Conservation (phyloP, 192 early-diverging fungal species). For the Coemansia sp. region DNA sequence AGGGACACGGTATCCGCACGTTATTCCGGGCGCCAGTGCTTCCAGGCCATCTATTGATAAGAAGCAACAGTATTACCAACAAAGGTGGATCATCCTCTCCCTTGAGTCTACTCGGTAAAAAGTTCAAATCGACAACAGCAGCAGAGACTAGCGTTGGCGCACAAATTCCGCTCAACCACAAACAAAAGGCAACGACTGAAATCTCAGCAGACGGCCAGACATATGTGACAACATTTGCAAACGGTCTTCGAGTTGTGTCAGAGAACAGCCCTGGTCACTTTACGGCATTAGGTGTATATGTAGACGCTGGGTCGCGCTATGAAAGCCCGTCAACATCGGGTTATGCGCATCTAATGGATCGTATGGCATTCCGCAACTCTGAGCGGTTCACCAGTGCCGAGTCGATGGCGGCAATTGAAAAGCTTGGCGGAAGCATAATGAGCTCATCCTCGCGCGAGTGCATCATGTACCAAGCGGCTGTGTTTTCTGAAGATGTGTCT, state of each 20-base stretch:
- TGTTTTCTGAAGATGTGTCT: conserved; percentile 80
- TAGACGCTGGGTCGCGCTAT: conserved; percentile 87
- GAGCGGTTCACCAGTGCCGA: conserved; percentile 62
- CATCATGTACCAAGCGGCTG: conserved; percentile 93
- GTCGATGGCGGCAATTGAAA: conserved; percentile 75
- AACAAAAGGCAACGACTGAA: conserved; percentile 8
- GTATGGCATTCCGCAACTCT: conserved; percentile 92
- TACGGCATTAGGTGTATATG: conserved; percentile 82
- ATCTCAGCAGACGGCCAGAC: conserved; percentile 36
- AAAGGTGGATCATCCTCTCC: too few relatives aligned
- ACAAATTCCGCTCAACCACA: conserved; percentile 11
- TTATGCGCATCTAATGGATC: conserved; percentile 83
- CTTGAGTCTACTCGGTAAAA: too few relatives aligned
- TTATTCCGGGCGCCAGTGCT: too few relatives aligned
- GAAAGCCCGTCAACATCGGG: conserved; percentile 71
- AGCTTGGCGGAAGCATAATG: conserved; percentile 86
- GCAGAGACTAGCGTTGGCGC: not conserved
- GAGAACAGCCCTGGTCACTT: conserved; percentile 86
- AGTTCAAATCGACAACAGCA: conserved; percentile 25
- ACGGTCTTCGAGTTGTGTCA: conserved; percentile 85
- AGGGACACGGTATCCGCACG: too few relatives aligned
- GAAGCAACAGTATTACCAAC: not conserved
- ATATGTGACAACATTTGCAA: conserved; percentile 76
- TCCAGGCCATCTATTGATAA: not conserved
- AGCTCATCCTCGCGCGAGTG: conserved; percentile 87